Evolutionary conservation across 495 filamentous ascomycete species (phyloP), one percentile per base, ranked within the genome.

Genomic region (Lindgomyces ingoldianus): DNA sequence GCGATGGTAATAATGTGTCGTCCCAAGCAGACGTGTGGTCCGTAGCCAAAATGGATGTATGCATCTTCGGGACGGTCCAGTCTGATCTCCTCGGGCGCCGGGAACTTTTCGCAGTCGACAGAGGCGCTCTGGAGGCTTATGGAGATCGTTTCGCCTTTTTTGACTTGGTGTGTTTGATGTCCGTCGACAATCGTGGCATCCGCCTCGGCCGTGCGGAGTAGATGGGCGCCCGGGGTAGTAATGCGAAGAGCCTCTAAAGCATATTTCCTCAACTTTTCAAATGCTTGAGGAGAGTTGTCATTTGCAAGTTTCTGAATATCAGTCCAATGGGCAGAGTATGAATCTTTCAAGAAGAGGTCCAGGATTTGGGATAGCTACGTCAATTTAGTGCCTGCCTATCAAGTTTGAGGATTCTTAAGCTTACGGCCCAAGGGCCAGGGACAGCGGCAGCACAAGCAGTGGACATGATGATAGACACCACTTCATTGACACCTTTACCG

Each of bases 21-120:
- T 26, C 67, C 73, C n/a, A 76, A 24, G 49, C 74, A 76, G 24
- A 70, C 62, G 55, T 77, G 73, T 48, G 70, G 72, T 22, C 74
- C 75, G 44, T 72, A 67, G 60, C 73, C 70, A 57, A 73, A 73
- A 12, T 42, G 30, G 1, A 47, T 62, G 33, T 54, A 54, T 8
- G n/a, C 19, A 22, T 62, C 24, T 27, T 54, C 25, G 10, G 18
- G 18, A n/a, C 48, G 30, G 12, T 39, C 36, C 3, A 33, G 49
- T 26, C n/a, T 24, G 22, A 56, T 29, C 4, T 62, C 46, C 3
- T 55, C 49, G n/a, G 60, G 49, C 1, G 53, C 57, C 3, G n/a
- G 46, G 14, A 51, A 45, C 4, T 45, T 48, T 19, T 50, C 27
- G 1, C 22, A 25, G 21, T 61, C 46, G 26, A 29, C 24, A 2